phyloP scores from a whole-genome alignment of 192 early-diverging fungal genomes.

The Chytriomyces sp. region DNA sequence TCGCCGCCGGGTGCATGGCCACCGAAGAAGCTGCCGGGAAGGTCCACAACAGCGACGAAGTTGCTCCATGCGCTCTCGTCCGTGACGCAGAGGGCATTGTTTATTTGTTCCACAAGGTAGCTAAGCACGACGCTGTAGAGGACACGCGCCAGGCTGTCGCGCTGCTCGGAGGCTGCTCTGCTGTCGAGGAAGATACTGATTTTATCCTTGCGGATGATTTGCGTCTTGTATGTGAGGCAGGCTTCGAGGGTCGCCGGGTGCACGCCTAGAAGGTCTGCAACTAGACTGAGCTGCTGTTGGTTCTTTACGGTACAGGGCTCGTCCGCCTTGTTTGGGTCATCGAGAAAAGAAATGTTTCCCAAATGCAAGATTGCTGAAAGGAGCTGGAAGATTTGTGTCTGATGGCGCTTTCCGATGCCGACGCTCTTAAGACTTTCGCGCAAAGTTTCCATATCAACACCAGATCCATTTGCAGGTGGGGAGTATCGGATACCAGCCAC shows the following conservation, averaged over 20 bases:
- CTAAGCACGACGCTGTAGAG: conserved; percentile 77
- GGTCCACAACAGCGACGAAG: conserved; percentile 85
- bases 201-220: conserved; percentile 75
- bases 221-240: conserved; percentile 74
- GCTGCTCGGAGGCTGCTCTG: conserved; percentile 71
- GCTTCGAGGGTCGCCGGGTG: conserved; percentile 63
- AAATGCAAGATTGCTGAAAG: conserved; percentile 88
- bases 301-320: conserved; percentile 79
- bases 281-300: conserved; percentile 69
- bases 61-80: conserved; percentile 67
- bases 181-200: conserved; percentile 84
- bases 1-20: conserved; percentile 1
- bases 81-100: conserved; percentile 75
- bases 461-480: neutral
- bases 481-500: conserved; percentile 19
- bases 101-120: conserved; percentile 89
- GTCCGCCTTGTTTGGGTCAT: conserved; percentile 58
- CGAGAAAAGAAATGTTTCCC: conserved; percentile 85
- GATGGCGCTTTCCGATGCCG: conserved; percentile 60
- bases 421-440: conserved; percentile 48
- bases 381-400: conserved; percentile 77
- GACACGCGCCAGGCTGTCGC: conserved; percentile 77
- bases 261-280: conserved; percentile 81
- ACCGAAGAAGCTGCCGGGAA: conserved; percentile 54
- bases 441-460: conserved; percentile 31